Evolutionary conservation across 306 rosid species (phyloP), one percentile per base, ranked within the genome.

Genomic region (Vigna hirtella): DNA sequence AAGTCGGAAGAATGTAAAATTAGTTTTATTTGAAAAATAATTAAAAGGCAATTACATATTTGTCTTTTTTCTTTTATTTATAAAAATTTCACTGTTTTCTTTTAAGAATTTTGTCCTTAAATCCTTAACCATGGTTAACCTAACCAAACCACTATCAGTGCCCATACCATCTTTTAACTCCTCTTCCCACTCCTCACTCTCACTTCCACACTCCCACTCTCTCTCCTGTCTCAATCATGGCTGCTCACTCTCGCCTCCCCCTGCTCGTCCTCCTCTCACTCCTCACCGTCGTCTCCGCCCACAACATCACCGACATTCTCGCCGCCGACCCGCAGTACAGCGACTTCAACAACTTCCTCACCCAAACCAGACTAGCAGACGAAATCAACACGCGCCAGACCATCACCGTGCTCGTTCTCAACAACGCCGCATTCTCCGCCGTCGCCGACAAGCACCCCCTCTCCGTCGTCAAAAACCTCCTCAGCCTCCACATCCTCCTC

Each of bases 221-320:
- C 73, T 20, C 43, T 48, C 45, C 7, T 18, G 57, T 49, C 17
- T 5, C 65, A 56, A 77, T 65, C 57, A 95, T 95, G 98, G 90
- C 36, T 72, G 90, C 36, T 72, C 13, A 55, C 22, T 15, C 32
- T 74, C 30, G 6, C 15, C 8, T 43, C 58, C 24, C n/a, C 24
- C 24, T 4, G 10, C 77, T 53, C 11, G 79, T 51, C 42, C 1
- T 73, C 34, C 42, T 84, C 79, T 14, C 82, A 58, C 0, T 75
- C 18, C 15, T 73, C 52, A 70, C 87, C 87, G 51, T 71, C 43
- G 77, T 72, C 86, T 81, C 93, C 50, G 96, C 88, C 85, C 99
- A 95, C 88, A 93, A 95, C 83, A 95, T 95, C 88, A 93, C 99
- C 66, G 91, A 73, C 30, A 91, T 95, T 52, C 99, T 95, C 69